Evolutionary conservation across 768 basidiomycete genomes (phyloP), one percentile per base, ranked within the genome.

Genomic region (Hirschioporus abietinus): DNA sequence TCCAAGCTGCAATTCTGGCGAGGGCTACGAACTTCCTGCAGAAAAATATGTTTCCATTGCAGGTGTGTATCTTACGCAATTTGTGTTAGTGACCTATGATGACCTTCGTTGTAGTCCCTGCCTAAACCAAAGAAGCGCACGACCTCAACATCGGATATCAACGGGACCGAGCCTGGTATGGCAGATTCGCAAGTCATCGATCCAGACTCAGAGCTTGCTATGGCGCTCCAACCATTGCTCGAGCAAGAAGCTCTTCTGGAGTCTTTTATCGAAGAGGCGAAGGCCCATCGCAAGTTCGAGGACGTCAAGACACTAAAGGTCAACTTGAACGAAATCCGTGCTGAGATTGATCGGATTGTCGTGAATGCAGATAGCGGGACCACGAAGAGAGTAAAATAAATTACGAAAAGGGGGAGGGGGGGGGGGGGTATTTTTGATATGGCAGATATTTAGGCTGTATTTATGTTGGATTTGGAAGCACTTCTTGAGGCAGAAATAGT

Each of bases 191-290:
- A 64, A 68, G 72, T 77, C n/a, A 78, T 86, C 68, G 89, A 89
- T 70, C 83, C 84, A 0, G 88, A 91, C 69, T 88, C 92, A 1
- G 81, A 86, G 35, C 77, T 93, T 24, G 93, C 94, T 1, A 81
- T 85, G 58, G 78, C 82, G 7, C 78, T 98, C 18, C 95, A 98
- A 71, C 95, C 95, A 1, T 79, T 98, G 15, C 83, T 98, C 18
- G 95, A 98, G 77, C 96, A 99, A 76, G 96, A 99, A 76, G 89
- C 91, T 1, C 82, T 98, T 61, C 83, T 99, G 23, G 92, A 96
- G 76, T 84, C 88, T 1, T 98, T 95, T 72, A 86, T 99, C 8
- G 89, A 91, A 70, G 95, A 98, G 75, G 96, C 96, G 7, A 90
- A 89, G 76, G 84, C 88, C 1, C 90, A 90, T 70, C 83, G 96